Conservation (phyloP, 345 rosid genomes). For the Odontarrhena argentea region DNA sequence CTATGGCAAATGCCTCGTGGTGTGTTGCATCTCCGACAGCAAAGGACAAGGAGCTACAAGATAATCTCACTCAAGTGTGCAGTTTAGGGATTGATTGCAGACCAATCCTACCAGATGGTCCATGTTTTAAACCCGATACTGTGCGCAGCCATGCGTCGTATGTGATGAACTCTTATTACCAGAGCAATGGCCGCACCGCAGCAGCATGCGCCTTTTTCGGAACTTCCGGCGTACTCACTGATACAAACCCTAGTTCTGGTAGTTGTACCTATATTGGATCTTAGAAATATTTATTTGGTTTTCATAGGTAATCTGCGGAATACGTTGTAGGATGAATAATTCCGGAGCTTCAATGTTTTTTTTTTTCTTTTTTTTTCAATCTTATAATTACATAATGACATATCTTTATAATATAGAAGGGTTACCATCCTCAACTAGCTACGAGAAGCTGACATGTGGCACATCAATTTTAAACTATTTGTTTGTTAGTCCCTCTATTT, state of each 20-base stretch:
- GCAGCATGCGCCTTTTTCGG: conserved; percentile 1
- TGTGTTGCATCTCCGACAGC: conserved; percentile 10
- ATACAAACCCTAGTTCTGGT: conserved; percentile 1
- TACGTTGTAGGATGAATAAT: not conserved
- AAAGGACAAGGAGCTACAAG: conserved; percentile 53
- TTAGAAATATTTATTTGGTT: not conserved
- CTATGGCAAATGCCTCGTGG: conserved; percentile 18
- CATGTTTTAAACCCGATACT: conserved; percentile 73
- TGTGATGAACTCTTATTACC: conserved; percentile 56
- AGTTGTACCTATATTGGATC: not conserved
- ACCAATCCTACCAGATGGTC: conserved; percentile 62
- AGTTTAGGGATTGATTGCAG: conserved; percentile 58
- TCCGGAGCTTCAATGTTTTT: not conserved
- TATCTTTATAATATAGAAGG: no score
- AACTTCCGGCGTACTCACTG: not conserved
- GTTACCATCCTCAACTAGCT: no score
- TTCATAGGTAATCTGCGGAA: not conserved
- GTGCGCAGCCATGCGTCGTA: conserved; percentile 63
- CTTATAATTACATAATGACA: no score
- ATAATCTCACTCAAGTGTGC: conserved; percentile 64
- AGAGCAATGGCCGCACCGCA: conserved; percentile 15
- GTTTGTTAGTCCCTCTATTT: no score
- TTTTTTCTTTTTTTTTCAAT: no score
- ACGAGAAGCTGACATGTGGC: no score
- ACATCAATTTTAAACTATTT: no score